A percentile compares a stretch with the other conserved stretches of the same genome.
These are phyloP conservation scores for Vitis rotundifolia DNA, from an alignment of 164 flowering plant species.

Conservation along the genomic window DNA sequence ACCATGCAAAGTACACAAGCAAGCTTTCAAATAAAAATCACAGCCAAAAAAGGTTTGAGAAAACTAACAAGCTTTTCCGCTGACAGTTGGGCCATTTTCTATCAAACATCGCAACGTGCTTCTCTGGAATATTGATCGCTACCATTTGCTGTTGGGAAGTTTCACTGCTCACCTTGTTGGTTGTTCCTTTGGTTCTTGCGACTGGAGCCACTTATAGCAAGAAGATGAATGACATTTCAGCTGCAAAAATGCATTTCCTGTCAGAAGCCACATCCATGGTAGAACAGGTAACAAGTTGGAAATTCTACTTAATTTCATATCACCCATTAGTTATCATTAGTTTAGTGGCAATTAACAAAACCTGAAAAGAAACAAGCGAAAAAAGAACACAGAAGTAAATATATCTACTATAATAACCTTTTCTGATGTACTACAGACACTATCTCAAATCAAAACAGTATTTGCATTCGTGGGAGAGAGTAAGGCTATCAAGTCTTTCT, in stretches of 20 bases:
- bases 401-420: neutral
- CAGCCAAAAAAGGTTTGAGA: too few species aligned
- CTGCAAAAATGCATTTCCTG: constrained; percentile 36
- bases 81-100: constrained; percentile 66
- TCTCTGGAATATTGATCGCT: constrained; percentile 56
- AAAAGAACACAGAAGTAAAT: too few species aligned
- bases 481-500: constrained; percentile 45
- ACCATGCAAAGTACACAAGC: neutral
- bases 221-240: constrained; percentile 58
- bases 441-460: constrained; percentile 71
- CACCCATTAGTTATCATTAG: too few species aligned
- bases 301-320: too few species aligned
- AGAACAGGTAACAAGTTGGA: constrained; percentile 47
- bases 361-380: too few species aligned
- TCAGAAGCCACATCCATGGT: constrained; percentile 62
- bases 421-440: constrained; percentile 35
- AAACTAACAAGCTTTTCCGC: neutral
- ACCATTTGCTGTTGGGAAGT: constrained; percentile 63
- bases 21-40: neutral
- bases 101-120: constrained; percentile 52
- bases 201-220: constrained; percentile 67
- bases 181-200: constrained; percentile 53
- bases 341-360: too few species aligned
- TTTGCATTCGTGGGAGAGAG: constrained; percentile 72
- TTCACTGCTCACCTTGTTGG: constrained; percentile 47